A percentile compares a stretch with the other conserved stretches of the same genome.
Evolutionary conservation across 257 asterid genomes (phyloP).

Genomic region (Solanum medicagineum): DNA sequence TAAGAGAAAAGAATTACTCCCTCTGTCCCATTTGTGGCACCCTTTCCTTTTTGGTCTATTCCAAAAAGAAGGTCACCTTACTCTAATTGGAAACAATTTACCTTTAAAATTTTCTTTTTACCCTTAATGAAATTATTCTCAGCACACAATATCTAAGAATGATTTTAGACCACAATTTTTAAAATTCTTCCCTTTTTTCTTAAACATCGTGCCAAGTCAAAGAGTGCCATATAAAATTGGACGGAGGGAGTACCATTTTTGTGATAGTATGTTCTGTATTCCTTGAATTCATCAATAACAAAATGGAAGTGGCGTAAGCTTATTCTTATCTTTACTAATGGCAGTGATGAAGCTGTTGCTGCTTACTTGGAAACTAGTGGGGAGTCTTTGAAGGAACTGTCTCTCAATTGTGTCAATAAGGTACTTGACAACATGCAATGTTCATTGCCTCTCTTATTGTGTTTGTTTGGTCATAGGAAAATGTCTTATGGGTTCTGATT

Average conservation of each 20-base stretch:
- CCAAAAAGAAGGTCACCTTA: too few species aligned
- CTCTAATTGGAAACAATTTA: too few species aligned
- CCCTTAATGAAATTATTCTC: too few species aligned
- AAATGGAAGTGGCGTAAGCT: neutral
- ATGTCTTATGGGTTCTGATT: neutral
- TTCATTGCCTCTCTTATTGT: neutral
- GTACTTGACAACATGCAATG: conserved; percentile 16
- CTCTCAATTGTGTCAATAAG: conserved; percentile 52
- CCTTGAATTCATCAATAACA: neutral
- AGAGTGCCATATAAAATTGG: too few species aligned
- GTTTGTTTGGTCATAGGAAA: neutral
- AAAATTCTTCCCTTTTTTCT: too few species aligned
- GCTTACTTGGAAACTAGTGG: conserved; percentile 83
- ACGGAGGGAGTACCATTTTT: neutral
- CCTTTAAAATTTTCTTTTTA: too few species aligned
- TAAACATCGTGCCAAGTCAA: too few species aligned
- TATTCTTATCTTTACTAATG: conserved; percentile 3
- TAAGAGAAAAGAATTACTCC: neutral
- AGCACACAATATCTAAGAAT: too few species aligned
- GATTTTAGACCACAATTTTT: too few species aligned
- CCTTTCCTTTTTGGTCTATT: too few species aligned
- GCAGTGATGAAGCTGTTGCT: conserved; percentile 91
- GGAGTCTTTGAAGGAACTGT: conserved; percentile 45
- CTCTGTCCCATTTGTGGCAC: too few species aligned
- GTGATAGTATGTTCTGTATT: neutral